Percentiles rank a stretch among this genome's conserved stretches.
These are phyloP conservation scores for Onygenales sp. DNA, from an alignment of 2,329 filamentous ascomycete species.

Conservation along the genomic window DNA sequence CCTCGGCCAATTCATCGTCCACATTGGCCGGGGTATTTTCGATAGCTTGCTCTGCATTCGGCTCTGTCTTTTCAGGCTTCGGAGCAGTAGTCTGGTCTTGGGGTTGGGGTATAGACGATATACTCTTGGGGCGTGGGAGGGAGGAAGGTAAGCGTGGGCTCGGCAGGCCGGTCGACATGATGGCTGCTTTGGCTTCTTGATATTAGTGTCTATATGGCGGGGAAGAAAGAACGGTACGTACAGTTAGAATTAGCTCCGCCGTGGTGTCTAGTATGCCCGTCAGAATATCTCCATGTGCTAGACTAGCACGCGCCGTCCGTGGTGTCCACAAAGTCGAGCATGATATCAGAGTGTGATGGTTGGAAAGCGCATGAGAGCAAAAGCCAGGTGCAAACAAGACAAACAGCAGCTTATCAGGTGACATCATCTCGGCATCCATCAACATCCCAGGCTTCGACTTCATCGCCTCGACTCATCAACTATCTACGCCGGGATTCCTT, in stretches of 20 bases:
- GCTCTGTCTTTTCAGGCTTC: background rate
- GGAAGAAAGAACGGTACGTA: no score
- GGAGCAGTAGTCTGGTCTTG: no score
- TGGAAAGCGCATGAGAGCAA: background rate
- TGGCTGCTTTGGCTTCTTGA: background rate
- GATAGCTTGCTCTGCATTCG: background rate
- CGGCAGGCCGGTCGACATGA: background rate
- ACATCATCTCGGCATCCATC: slow-evolving; percentile 9
- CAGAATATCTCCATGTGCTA: no score
- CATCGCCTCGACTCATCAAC: background rate
- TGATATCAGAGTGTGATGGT: no score
- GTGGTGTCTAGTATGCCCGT: no score
- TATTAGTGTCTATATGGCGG: no score
- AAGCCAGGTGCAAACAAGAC: slow-evolving; percentile 6
- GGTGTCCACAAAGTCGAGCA: no score
- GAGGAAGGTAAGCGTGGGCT: background rate
- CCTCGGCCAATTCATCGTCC: slow-evolving; percentile 6
- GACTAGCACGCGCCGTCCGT: no score
- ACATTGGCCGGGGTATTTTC: background rate
- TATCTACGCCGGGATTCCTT: background rate
- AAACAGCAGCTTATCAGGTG: slow-evolving; percentile 11
- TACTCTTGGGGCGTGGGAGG: background rate
- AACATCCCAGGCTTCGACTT: background rate
- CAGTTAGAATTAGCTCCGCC: no score
- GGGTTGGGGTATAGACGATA: no score